Base-by-base conservation (phyloP, 148 eudicot species). In the Rhododendron simsii region DNA sequence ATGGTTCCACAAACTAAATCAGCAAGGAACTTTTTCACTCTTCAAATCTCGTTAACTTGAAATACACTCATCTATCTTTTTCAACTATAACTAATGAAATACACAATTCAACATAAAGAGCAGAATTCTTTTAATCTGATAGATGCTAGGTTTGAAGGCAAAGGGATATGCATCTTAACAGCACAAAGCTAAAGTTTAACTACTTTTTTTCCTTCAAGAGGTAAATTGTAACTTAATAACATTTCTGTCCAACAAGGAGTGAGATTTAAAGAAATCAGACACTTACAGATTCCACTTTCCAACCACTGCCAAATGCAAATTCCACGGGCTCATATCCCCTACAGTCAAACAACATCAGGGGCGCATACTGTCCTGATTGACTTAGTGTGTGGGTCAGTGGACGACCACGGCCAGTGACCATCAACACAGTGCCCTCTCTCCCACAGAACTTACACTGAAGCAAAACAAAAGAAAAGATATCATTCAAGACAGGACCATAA, bases 201-300 rank as follows among this genome's bases (percentile, higher is more conserved):
- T 23, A 48, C 51, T 48, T 26, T 81, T 39, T 20, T 23, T 30
- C 59, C 30, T 9, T 63, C 18, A 61, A 67, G 59, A 44, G 9
- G 21, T 5, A 78, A 81, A 81, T 39, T 23, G 55, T 41, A 85
- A 51, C 47, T 65, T 67, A 20, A 41, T 10, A 63, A 83, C 77
- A 55, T 55, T 80, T 59, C 45, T 2, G 28, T 13, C 30, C 71
- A 39, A 84, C 11, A 51, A 81, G 35, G 37, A n/a, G 76, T 50
- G 39, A 63, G 10, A 35, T 21, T 82, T 13, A 15, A 77, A 69
- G 26, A 53, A 69, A 53, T 18, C 79, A 78, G 63, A 47, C 55
- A 91, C 98, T 90, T 91, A 96, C 99, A 81, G 98, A 93, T 86
- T 88, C 89, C 74, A 92, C 98, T 90, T 93, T 90, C 99, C 99